A percentile compares a stretch with the other conserved stretches of the same genome.
Evolutionary conservation across 306 rosid genomes (phyloP).

Genomic region (Pyrus bretschneideri): DNA sequence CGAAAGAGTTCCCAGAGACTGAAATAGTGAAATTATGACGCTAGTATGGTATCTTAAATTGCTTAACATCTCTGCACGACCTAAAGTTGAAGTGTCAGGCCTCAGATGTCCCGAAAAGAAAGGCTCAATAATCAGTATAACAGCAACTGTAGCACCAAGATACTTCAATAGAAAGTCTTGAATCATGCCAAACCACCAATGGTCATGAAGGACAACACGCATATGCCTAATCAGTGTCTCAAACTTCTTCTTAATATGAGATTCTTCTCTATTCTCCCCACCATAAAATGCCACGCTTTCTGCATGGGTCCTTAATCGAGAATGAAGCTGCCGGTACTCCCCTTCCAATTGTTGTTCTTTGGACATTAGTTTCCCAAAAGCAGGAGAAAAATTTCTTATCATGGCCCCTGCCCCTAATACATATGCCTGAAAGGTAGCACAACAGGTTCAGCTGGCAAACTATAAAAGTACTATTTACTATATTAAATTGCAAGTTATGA

Average conservation of each 20-base stretch:
- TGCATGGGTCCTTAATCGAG: slow-evolving; percentile 91
- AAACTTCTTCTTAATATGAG: slow-evolving; percentile 82
- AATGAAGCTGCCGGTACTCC: slow-evolving; percentile 91
- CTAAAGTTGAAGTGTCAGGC: slow-evolving; percentile 96
- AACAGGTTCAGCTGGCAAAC: slow-evolving; percentile 23
- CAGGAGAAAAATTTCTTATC: slow-evolving; percentile 84
- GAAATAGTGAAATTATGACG: slow-evolving; percentile 87
- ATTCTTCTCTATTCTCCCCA: slow-evolving; percentile 86
- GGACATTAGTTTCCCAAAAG: slow-evolving; percentile 93
- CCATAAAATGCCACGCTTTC: slow-evolving; percentile 98
- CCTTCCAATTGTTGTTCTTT: slow-evolving; percentile 95
- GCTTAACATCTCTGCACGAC: slow-evolving; percentile 99
- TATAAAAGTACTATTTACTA: slow-evolving; percentile 8
- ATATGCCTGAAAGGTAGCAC: slow-evolving; percentile 61
- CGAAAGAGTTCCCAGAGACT: slow-evolving; percentile 93
- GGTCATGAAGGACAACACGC: slow-evolving; percentile 70
- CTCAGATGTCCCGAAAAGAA: slow-evolving; percentile 87
- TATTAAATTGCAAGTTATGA: slow-evolving; percentile 1
- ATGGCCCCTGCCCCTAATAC: slow-evolving; percentile 80
- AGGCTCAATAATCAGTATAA: slow-evolving; percentile 89
- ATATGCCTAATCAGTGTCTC: slow-evolving; percentile 54
- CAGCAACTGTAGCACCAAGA: slow-evolving; percentile 98
- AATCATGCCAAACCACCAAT: slow-evolving; percentile 99
- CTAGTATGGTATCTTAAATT: slow-evolving; percentile 98
- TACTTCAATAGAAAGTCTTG: slow-evolving; percentile 91